Evolutionary conservation across 768 basidiomycete species (phyloP).

Genomic region (Rhodosporidiobolus odoratus): DNA sequence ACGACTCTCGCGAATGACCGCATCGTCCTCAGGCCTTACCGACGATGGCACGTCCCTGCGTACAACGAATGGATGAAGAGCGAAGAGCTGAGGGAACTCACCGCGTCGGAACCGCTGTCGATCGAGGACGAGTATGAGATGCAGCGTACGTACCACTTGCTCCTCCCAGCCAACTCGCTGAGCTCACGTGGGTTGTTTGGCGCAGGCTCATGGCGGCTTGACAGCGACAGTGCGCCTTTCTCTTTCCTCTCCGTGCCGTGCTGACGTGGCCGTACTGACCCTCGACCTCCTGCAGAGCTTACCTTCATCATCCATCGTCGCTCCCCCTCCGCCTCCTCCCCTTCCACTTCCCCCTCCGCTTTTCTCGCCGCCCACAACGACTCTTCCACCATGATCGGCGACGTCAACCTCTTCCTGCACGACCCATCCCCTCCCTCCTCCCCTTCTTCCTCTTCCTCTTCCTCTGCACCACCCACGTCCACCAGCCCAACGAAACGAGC

Average conservation of each 20-base stretch:
- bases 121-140: slow-evolving; percentile 79
- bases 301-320: slow-evolving; percentile 81
- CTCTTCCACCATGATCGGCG: slow-evolving; percentile 70
- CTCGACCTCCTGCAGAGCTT: slow-evolving; percentile 54
- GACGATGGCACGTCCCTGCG: slow-evolving; percentile 61
- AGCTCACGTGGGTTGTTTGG: neutral
- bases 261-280: neutral
- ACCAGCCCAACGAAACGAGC: slow-evolving; percentile 56
- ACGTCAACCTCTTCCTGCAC: slow-evolving; percentile 84
- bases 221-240: slow-evolving; percentile 65
- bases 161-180: slow-evolving; percentile 1
- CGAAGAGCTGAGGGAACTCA: slow-evolving; percentile 64
- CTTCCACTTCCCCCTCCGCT: slow-evolving; percentile 18
- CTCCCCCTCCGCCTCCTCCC: slow-evolving; percentile 20
- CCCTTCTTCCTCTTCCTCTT: neutral
- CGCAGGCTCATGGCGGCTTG: slow-evolving; percentile 74
- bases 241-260: neutral
- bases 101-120: slow-evolving; percentile 76
- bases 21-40: slow-evolving; percentile 76
- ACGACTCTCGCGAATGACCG: slow-evolving; percentile 62
- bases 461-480: neutral
- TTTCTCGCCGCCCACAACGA: slow-evolving; percentile 43
- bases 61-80: slow-evolving; percentile 87
- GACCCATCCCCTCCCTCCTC: slow-evolving; percentile 46
- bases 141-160: slow-evolving; percentile 60